Base-by-base conservation (phyloP, 768 basidiomycete genomes). In the Suillus hirtellus region DNA sequence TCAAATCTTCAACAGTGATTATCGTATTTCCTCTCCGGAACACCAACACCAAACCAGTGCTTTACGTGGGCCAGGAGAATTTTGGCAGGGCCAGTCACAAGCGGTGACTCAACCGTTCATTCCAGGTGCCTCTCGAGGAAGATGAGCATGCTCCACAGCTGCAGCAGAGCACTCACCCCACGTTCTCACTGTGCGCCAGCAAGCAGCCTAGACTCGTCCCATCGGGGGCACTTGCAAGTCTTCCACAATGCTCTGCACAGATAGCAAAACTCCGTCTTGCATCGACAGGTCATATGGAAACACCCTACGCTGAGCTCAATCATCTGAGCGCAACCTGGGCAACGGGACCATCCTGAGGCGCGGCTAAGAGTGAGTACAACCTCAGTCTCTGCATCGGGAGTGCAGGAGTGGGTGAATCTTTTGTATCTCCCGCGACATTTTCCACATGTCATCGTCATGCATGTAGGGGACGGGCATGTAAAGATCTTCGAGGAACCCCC, bases 171-270 rank as follows among this genome's bases (percentile, higher is more conserved):
- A 43, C 81, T 77, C 21, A 85, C 84, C 34, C 82, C 75, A 35
- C 75, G 75, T 59, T 79, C 75, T 0, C 24, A 50, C 15, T 84
- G 86, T 6, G 76, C 80, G 5, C 24, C 24, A 4, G 65, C 75
- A 37, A 81, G 12, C 17, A 75, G 31, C 9, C 65, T 62, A 4
- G 21, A 44, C 68, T 90, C 89, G 24, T 90, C 88, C 88, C 89
- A 91, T 63, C 87, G 85, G 0, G 80, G 79, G 65, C 90, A 91
- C 0, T 0, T 14, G 66, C 90, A 92, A 1, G 75, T 78, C 74
- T 89, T 90, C 89, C 90, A 92, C 4, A 60, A 75, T 27, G 68
- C 80, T 77, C 79, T 59, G 78, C 86, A 80, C 76, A 86, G 64
- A 53, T 80, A 81, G 65, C 79, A 80, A 46, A 80, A 81, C 55